Evolutionary conservation across 2,329 filamentous ascomycete species (phyloP).

Genomic region (Microthyrium microscopicum): DNA sequence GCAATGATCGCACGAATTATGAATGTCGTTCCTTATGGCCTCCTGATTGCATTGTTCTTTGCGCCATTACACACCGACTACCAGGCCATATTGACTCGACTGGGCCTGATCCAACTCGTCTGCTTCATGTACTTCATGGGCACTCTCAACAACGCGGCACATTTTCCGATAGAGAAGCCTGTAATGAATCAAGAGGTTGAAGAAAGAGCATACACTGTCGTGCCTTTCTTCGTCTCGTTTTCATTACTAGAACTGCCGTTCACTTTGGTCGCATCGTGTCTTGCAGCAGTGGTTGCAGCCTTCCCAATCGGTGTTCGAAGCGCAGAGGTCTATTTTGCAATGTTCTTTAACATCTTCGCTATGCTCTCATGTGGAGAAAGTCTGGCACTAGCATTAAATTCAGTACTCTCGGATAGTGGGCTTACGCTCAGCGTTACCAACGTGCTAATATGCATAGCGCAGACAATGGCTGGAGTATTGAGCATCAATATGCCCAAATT

Average conservation of each 20-base stretch:
- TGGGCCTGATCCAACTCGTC: slow-evolving; percentile 59
- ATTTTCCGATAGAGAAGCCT: slow-evolving; percentile 55
- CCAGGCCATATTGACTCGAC: slow-evolving; percentile 52
- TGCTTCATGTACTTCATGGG: slow-evolving; percentile 58
- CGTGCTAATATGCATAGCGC: slow-evolving; percentile 52
- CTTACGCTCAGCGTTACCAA: slow-evolving; percentile 61
- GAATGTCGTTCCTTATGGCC: slow-evolving; percentile 21
- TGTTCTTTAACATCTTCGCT: slow-evolving; percentile 53
- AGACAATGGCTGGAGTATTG: slow-evolving; percentile 55
- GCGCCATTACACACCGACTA: slow-evolving; percentile 54
- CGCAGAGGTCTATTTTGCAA: slow-evolving; percentile 47
- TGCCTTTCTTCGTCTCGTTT: slow-evolving; percentile 56
- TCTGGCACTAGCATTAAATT: slow-evolving; percentile 67
- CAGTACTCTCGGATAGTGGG: slow-evolving; percentile 55
- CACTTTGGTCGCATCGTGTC: slow-evolving; percentile 45
- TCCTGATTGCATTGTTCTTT: slow-evolving; percentile 36
- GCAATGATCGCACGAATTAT: slow-evolving; percentile 20
- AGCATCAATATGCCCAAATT: slow-evolving; percentile 52
- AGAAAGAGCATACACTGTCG: slow-evolving; percentile 54
- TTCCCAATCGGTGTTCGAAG: slow-evolving; percentile 50
- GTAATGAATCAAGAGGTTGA: slow-evolving; percentile 65
- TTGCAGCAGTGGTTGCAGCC: slow-evolving; percentile 48
- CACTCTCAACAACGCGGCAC: slow-evolving; percentile 63
- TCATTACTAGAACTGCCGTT: slow-evolving; percentile 55
- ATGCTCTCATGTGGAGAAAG: slow-evolving; percentile 61